A percentile compares a stretch with the other conserved stretches of the same genome.
phyloP scores from a whole-genome alignment of 176 grass and related monocot genomes.

The Leersia perrieri region DNA sequence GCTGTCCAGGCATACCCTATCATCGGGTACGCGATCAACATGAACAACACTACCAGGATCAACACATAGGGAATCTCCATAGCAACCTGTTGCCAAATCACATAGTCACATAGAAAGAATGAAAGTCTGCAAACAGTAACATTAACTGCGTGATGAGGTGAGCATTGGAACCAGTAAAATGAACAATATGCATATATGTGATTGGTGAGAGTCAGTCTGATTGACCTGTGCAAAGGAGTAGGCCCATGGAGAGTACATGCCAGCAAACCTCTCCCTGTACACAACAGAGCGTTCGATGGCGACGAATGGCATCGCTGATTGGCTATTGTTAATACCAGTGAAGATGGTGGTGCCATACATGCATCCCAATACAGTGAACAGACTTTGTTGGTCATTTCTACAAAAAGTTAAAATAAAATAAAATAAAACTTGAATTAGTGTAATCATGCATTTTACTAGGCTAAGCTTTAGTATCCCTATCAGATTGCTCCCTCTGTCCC shows the following conservation, averaged over 20 bases:
- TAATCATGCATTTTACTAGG: neutral
- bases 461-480: neutral
- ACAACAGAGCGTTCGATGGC: constrained; percentile 41
- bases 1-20: constrained; percentile 65
- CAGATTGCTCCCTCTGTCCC: no score
- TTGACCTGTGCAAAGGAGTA: constrained; percentile 59
- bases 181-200: neutral
- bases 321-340: constrained; percentile 42
- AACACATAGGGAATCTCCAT: constrained; percentile 75
- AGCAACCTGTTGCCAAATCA: constrained; percentile 30
- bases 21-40: constrained; percentile 66
- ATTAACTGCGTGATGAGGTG: neutral
- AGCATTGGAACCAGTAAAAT: neutral
- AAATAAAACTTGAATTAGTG: neutral
- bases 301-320: constrained; percentile 47
- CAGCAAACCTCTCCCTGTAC: constrained; percentile 56
- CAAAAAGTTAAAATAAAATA: no score
- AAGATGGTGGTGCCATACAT: constrained; percentile 33
- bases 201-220: neutral
- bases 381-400: constrained; percentile 20
- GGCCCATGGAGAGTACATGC: constrained; percentile 66
- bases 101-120: neutral
- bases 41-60: constrained; percentile 41
- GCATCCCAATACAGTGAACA: constrained; percentile 60
- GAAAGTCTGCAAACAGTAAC: neutral